Evolutionary conservation across 768 basidiomycete species (phyloP), one percentile per base, ranked within the genome.

Genomic region (Lactarius psammicola): DNA sequence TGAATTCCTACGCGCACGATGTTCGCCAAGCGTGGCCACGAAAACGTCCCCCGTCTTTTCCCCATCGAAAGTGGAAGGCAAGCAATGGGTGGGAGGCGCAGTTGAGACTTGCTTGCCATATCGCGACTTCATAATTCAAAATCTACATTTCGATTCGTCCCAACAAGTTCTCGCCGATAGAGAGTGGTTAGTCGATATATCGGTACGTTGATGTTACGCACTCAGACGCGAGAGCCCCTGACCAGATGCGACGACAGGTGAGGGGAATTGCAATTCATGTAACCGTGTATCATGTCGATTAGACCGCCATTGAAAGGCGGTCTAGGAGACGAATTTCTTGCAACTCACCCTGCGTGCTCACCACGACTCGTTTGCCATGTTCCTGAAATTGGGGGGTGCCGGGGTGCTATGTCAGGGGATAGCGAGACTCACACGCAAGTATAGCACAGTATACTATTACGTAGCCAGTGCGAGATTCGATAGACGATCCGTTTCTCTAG

Each of bases 1-100:
- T 34, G 46, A 62, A 4, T 6, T 2, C 4, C 56, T 66, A 30
- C 65, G 65, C 13, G 40, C 60, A 36, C 65, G 31, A 13, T 57
- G 36, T 7, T 9, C 60, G 3, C 11, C 49, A 7, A 51, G 2
- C n/a, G 23, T 10, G 1, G 18, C n/a, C 2, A 33, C 17, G 15
- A 36, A 65, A 7, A 10, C 8, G 13, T 36, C 58, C 6, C 49
- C 49, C 23, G 49, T 51, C 49, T 51, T 26, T 51, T 26, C 31
- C 18, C 46, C 49, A 4, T 57, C 46, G 3, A 56, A 62, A 31
- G 36, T 51, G 30, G 9, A 10, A 2, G 51, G 60, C 23, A 20
- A 53, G 2, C 56, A 57, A 7, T 62, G 65, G 65, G 31, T 33
- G 28, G 55, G 13, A 23, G 65, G 38, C 13, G 40, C 33, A 17